These are phyloP conservation scores for Wickerhamomyces mucosus DNA, from an alignment of 805 yeast genomes.

Conservation along the genomic window DNA sequence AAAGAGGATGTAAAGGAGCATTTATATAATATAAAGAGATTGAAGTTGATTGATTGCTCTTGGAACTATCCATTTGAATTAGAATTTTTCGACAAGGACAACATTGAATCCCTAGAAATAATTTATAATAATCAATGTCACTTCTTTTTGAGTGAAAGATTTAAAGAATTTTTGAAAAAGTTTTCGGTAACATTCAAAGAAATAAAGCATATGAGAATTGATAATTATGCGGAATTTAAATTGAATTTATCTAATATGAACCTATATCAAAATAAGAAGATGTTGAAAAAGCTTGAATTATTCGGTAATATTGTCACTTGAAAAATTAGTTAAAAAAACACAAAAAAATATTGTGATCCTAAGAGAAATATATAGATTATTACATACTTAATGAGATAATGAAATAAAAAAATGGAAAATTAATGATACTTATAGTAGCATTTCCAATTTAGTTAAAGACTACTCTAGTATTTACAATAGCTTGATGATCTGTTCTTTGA, in stretches of 20 bases:
- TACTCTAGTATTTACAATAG: too few relatives aligned
- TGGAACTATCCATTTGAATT: constrained; percentile 51
- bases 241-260: background rate
- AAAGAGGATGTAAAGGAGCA: constrained; percentile 18
- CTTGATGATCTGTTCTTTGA: too few relatives aligned
- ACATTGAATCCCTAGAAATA: constrained; percentile 17
- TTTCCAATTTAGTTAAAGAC: too few relatives aligned
- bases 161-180: constrained; percentile 20
- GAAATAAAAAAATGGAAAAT: too few relatives aligned
- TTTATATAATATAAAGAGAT: constrained; percentile 15
- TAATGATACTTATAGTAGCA: too few relatives aligned
- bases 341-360: too few relatives aligned
- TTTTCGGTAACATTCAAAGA: background rate
- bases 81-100: constrained; percentile 18
- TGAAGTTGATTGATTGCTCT: constrained; percentile 34
- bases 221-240: background rate
- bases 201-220: background rate
- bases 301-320: too few relatives aligned
- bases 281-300: background rate
- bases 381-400: too few relatives aligned
- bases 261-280: background rate
- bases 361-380: too few relatives aligned
- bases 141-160: constrained; percentile 28
- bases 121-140: constrained; percentile 23
- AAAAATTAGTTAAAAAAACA: too few relatives aligned